Percentiles rank a stretch among this genome's conserved stretches.
These are phyloP conservation scores for Chalciporus sphaerocephalus DNA, from an alignment of 768 basidiomycete genomes.

Conservation along the genomic window DNA sequence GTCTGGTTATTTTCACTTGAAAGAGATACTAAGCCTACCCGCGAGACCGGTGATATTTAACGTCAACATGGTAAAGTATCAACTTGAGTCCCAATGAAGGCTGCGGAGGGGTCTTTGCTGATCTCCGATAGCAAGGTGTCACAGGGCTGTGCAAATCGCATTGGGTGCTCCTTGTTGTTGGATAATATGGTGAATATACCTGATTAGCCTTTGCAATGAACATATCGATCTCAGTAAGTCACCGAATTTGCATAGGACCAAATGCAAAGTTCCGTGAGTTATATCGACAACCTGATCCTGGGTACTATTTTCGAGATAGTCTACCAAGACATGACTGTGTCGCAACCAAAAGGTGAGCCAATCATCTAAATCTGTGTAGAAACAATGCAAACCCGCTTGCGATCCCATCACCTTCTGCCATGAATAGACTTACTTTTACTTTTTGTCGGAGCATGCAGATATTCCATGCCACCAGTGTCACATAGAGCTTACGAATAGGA, in stretches of 20 bases:
- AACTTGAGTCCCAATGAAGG: conserved; percentile 15
- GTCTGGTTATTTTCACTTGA: no score
- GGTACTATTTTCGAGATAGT: no score
- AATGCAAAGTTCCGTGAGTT: conserved; percentile 61
- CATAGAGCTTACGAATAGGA: no score
- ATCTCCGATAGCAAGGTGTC: conserved; percentile 43
- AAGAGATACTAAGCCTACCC: no score
- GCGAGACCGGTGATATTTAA: no score
- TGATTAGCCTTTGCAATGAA: conserved; percentile 52
- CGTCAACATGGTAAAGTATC: conserved; percentile 35
- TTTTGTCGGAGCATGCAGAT: not conserved
- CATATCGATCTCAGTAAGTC: conserved; percentile 49
- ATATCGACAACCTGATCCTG: not conserved
- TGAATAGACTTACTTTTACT: conserved; percentile 41
- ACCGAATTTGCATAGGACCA: conserved; percentile 53
- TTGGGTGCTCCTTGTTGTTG: no score
- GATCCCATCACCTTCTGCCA: conserved; percentile 39
- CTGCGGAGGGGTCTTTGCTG: conserved; percentile 20
- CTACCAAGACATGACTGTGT: conserved; percentile 31
- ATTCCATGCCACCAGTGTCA: no score
- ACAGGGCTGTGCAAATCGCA: no score
- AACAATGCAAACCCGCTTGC: conserved; percentile 34
- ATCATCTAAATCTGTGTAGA: no score
- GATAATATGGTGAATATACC: no score
- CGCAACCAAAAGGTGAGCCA: not conserved